Conservation (phyloP, 306 rosid genomes). For the Prunus fruticosa region DNA sequence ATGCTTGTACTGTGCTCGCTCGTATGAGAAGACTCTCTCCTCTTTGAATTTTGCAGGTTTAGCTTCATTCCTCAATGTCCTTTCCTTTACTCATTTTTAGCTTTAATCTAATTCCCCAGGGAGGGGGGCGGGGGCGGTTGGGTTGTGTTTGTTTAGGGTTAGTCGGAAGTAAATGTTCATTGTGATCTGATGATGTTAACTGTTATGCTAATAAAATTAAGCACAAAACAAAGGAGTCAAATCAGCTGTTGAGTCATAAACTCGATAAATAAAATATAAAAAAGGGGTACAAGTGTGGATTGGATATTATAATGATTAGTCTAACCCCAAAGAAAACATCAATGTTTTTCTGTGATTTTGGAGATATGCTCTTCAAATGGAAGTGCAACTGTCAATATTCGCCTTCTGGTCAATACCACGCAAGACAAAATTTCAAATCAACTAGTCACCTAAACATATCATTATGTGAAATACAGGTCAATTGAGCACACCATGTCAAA, state of each 20-base stretch:
- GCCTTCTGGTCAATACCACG: not conserved
- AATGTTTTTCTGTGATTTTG: not conserved
- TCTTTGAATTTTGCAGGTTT: slow-evolving; percentile 81
- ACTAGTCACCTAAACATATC: not conserved
- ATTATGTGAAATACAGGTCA: not conserved
- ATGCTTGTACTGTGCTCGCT: slow-evolving; percentile 71
- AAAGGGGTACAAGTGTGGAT: not conserved
- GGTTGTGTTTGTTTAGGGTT: too few relatives aligned
- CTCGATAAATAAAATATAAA: not conserved
- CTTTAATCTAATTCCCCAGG: not conserved
- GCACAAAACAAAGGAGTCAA: not conserved
- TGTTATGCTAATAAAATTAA: not conserved
- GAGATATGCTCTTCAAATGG: not conserved
- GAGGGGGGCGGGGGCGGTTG: too few relatives aligned
- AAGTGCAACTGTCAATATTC: not conserved
- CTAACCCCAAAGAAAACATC: not conserved
- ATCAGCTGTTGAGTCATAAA: not conserved
- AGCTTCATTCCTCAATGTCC: not conserved
- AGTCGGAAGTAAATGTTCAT: too few relatives aligned
- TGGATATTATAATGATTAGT: not conserved
- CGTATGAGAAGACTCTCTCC: slow-evolving; percentile 65
- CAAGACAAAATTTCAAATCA: too few relatives aligned
- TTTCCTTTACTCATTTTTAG: not conserved
- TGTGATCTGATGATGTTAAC: not conserved
- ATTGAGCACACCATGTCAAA: not conserved